Conservation (phyloP, 352 stramenopile species). For the Peronospora belbahrii region DNA sequence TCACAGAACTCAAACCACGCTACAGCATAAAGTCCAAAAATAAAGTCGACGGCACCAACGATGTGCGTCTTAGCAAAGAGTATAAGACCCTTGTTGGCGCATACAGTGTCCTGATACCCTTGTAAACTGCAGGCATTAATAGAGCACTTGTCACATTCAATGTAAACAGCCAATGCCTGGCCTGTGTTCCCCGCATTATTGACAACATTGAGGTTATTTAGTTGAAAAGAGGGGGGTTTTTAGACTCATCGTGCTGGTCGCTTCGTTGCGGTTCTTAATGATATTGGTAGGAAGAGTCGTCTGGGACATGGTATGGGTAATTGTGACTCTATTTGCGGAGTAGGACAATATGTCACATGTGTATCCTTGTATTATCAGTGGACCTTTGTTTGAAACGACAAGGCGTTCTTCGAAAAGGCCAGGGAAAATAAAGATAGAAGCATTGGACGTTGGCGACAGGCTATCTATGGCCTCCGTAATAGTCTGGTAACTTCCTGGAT, state of each 20-base stretch:
- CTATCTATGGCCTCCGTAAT: background rate
- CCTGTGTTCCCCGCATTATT: background rate
- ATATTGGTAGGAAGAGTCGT: background rate
- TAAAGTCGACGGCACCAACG: background rate
- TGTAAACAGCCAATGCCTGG: background rate
- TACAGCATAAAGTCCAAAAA: background rate
- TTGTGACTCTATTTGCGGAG: background rate
- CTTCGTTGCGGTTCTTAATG: background rate
- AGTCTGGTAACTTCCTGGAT: background rate
- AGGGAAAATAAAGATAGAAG: background rate
- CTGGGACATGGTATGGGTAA: background rate
- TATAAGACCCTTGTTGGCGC: background rate
- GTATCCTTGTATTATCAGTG: background rate
- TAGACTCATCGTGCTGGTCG: background rate
- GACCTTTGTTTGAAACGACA: background rate
- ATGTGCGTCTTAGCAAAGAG: slow-evolving; percentile 1
- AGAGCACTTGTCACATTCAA: background rate
- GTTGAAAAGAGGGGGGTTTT: background rate
- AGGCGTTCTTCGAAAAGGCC: no score
- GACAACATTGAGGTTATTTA: slow-evolving; percentile 8
- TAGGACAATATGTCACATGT: slow-evolving; percentile 3
- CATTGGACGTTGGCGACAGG: background rate
- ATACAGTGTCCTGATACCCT: slow-evolving; percentile 5
- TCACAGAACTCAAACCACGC: slow-evolving; percentile 2
- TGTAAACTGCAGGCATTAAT: slow-evolving; percentile 3